Evolutionary conservation across 1,139 yeast genomes (phyloP), one percentile per base, ranked within the genome.

Genomic region (Kurtzmaniella quercitrusa): DNA sequence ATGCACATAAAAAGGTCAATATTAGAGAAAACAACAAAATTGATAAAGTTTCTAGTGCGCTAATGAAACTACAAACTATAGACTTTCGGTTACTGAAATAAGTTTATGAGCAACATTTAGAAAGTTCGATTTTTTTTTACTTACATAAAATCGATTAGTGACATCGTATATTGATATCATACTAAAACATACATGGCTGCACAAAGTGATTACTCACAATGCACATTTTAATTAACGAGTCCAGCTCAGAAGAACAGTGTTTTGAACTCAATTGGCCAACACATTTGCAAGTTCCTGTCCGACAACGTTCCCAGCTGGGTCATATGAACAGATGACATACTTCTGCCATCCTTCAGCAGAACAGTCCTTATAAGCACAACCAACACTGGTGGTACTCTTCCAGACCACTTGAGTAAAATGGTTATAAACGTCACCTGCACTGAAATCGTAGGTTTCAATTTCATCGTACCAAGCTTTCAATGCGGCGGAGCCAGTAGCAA

Each of bases 401-500:
- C 96, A 88, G 42, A 88, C 82, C 49, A 88, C 76, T 65, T 87
- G 95, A 36, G 95, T 87, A 72, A 88, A 88, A 65, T 88, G 96
- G 50, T 87, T 82, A 43, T 59, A 64, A 6, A 57, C 47, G 41
- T 55, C 50, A 19, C 66, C 63, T 5, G 58, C 35, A 11, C 58
- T 47, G 64, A 66, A 84, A 66, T 80, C 69, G 70, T 86, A 88
- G 41, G 61, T 49, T 3, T 56, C 47, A 51, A 82, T 82, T 68
- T 88, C 96, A 50, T 73, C 65, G 72, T 87, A 88, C 97, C 96
- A 88, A 44, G 91, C 95, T 37, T 78, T 74, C 45, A 86, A 80
- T 38, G 88, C 85, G 36, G 75, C 81, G 12, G 74, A 65, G 17
- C 63, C 68, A 30, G 71, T 62, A 36, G 72, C 49, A 63, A 71